phyloP scores from a whole-genome alignment of 176 grass and related monocot species.

The Cenchrus purpureus region DNA sequence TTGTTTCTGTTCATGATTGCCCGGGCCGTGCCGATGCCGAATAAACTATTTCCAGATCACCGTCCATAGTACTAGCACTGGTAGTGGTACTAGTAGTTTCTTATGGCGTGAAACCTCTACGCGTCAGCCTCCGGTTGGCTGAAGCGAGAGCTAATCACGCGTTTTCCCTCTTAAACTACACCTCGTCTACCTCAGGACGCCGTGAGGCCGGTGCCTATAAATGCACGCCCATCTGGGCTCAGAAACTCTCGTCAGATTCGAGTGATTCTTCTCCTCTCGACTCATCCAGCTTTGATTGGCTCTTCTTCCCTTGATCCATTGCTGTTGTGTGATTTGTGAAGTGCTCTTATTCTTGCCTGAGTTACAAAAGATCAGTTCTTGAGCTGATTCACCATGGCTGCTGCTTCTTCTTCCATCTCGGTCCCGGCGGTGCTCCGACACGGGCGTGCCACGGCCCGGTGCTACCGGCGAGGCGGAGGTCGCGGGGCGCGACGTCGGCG shows the following conservation, averaged over 20 bases:
- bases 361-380: background rate
- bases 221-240: slow-evolving; percentile 10
- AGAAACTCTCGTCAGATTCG: background rate
- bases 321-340: background rate
- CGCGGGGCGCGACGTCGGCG: background rate
- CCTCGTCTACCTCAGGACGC: background rate
- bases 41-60: slow-evolving; percentile 36
- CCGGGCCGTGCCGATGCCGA: background rate
- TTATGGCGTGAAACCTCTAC: background rate
- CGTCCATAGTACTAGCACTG: slow-evolving; percentile 36
- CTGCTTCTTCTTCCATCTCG: background rate
- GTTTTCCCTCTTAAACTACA: background rate
- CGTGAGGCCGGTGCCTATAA: slow-evolving; percentile 19
- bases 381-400: background rate
- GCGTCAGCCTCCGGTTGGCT: slow-evolving; percentile 16
- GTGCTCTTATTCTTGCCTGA: background rate
- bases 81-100: background rate
- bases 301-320: background rate
- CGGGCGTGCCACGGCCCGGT: background rate
- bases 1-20: slow-evolving; percentile 17
- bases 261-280: background rate
- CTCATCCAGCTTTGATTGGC: background rate
- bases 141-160: background rate
- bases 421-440: background rate
- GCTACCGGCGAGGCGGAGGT: background rate